Conservation (phyloP, 139 green algal genomes). For the Yamagishiella unicocca region DNA sequence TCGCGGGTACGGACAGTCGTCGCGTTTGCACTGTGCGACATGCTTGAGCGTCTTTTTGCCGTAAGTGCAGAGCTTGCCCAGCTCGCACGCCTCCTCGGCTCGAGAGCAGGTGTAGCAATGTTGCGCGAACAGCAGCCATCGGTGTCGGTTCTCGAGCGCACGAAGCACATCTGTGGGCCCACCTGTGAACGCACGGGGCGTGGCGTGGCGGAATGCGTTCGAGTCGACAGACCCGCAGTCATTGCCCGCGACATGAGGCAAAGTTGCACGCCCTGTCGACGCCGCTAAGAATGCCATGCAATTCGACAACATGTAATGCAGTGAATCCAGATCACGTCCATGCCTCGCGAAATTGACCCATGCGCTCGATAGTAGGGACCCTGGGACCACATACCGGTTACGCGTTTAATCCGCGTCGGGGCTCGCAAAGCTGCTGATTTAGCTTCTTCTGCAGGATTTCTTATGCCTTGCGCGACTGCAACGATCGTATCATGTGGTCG, state of each 20-base stretch:
- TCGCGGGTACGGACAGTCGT: conserved; percentile 20
- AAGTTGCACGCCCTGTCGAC: no score
- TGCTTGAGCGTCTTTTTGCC: conserved; percentile 39
- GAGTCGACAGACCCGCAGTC: no score
- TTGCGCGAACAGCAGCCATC: conserved; percentile 41
- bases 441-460: neutral
- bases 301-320: no score
- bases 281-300: no score
- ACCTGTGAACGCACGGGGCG: neutral
- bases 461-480: neutral
- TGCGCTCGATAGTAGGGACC: neutral
- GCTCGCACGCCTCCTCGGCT: conserved; percentile 13
- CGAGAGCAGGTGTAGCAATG: conserved; percentile 42
- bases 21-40: neutral
- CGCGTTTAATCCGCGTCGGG: neutral
- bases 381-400: neutral
- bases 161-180: neutral
- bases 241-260: no score
- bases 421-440: neutral
- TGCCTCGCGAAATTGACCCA: neutral
- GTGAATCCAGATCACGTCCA: no score
- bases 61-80: conserved; percentile 44
- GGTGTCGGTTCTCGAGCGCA: conserved; percentile 32
- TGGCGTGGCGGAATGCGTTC: no score
- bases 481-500: neutral